A percentile compares a stretch with the other conserved stretches of the same genome.
phyloP scores from a whole-genome alignment of 306 rosid genomes.

The Datisca glomerata region DNA sequence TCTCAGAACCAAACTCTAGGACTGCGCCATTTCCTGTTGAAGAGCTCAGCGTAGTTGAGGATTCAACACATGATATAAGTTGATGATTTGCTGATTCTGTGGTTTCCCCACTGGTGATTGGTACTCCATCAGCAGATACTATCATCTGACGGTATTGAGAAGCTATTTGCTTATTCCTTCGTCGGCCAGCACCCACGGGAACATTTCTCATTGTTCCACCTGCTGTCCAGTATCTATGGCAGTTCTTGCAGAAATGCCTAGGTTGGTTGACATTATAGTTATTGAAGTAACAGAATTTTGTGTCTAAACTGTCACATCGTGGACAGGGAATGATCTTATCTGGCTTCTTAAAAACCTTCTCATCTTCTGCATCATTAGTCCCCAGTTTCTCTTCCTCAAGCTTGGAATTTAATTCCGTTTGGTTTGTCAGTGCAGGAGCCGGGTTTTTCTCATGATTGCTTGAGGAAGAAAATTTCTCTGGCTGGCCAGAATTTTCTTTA shows the following conservation, averaged over 20 bases:
- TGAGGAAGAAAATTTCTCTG: conserved; percentile 15
- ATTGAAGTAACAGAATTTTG: conserved; percentile 73
- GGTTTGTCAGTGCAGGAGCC: conserved; percentile 11
- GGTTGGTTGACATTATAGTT: conserved; percentile 80
- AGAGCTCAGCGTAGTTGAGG: conserved; percentile 18
- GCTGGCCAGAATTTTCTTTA: conserved; percentile 20
- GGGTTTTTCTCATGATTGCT: conserved; percentile 17
- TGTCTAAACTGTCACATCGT: conserved; percentile 53
- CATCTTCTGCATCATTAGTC: conserved; percentile 22
- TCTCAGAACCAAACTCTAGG: conserved; percentile 44
- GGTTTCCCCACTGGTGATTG: conserved; percentile 23
- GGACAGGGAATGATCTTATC: conserved; percentile 72
- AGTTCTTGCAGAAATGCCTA: conserved; percentile 70
- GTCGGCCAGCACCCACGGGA: conserved; percentile 63
- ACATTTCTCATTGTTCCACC: conserved; percentile 73
- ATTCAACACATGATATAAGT: conserved; percentile 11
- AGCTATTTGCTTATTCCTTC: conserved; percentile 58
- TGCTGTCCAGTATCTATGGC: conserved; percentile 83
- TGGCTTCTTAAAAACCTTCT: conserved; percentile 49
- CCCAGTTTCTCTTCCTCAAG: conserved; percentile 15
- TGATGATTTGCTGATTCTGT: conserved; percentile 17
- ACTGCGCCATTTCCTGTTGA: conserved; percentile 24
- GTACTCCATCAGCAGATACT: conserved; percentile 33
- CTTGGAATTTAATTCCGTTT: conserved; percentile 7
- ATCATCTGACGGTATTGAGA: conserved; percentile 44